A percentile compares a stretch with the other conserved stretches of the same genome.
Conservation (phyloP, 2,329 filamentous ascomycete species). For the Aspergillus oerlinghausenensis region DNA sequence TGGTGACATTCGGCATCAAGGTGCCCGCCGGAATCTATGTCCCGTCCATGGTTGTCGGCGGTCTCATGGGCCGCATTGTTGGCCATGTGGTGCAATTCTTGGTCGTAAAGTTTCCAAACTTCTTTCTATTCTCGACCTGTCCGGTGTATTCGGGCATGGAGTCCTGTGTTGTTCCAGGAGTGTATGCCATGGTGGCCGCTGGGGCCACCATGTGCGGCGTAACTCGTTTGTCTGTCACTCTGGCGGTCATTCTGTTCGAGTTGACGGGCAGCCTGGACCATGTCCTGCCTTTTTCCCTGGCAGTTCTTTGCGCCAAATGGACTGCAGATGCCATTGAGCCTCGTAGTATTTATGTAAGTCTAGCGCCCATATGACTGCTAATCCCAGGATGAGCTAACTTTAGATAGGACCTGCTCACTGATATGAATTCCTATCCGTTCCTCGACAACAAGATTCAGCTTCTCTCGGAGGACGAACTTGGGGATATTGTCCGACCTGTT, state of each 20-base stretch:
- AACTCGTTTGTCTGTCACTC: constrained; percentile 83
- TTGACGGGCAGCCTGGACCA: constrained; percentile 92
- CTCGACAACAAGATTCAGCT: constrained; percentile 95
- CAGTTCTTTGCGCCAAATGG: constrained; percentile 95
- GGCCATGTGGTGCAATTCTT: constrained; percentile 81
- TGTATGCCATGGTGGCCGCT: constrained; percentile 90
- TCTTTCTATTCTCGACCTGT: constrained; percentile 67
- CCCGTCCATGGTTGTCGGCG: constrained; percentile 96
- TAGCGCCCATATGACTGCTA: not conserved
- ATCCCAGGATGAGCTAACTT: constrained; percentile 13
- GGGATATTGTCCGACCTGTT: constrained; percentile 75
- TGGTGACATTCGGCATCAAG: constrained; percentile 93
- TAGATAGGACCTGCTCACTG: constrained; percentile 74
- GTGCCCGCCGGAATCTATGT: constrained; percentile 96
- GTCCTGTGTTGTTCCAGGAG: constrained; percentile 89
- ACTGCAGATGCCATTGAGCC: constrained; percentile 93
- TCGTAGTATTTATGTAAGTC: constrained; percentile 77
- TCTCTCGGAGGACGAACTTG: constrained; percentile 80
- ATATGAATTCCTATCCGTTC: constrained; percentile 96
- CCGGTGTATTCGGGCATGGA: constrained; percentile 62
- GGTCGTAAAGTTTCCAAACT: constrained; percentile 68
- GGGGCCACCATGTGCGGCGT: constrained; percentile 98
- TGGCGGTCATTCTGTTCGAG: constrained; percentile 94
- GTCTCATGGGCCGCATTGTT: constrained; percentile 80
- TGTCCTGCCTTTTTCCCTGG: constrained; percentile 87